Base-by-base conservation (phyloP, 805 yeast genomes). In the Lipomyces orientalis region DNA sequence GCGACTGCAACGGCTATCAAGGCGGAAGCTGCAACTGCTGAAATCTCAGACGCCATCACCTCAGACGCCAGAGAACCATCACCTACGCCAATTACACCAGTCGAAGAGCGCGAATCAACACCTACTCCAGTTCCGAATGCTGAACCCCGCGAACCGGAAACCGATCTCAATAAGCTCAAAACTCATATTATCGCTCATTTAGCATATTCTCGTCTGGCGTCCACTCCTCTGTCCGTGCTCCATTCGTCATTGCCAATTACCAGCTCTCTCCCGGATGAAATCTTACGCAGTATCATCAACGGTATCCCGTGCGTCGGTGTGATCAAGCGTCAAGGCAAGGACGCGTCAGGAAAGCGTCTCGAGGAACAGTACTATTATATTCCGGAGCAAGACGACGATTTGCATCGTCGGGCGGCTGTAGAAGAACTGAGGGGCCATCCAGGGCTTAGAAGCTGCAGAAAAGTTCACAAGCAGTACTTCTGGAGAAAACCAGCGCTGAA, bases 301-400 rank as follows among this genome's bases (percentile, higher is more conserved):
- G 76, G 78, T 56, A 79, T 87, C 51, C 74, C 78, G 4, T 89
- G 94, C 74, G 84, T 94, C 66, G 98, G 98, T n/a, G 89, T 90
- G 10, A 93, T 95, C 68, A 86, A 87, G 75, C 89, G 98, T 78
- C 83, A 85, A 66, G 98, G 98, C 60, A 93, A 93, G 77, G 99
- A 95, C 79, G 98, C 98, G 2, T 96, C 97, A 1, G 99, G 98
- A 10, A 92, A 93, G 77, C 91, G 90, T 2, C 82, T 95, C 69
- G 98, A 94, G 72, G 97, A 92, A 77, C 98, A 95, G 77, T 95
- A 91, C 76, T 95, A 93, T 78, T 95, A 95, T 76, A 87, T 88
- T 65, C 88, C 93, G 2, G 98, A 93, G 72, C 84, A 87, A 58
- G 99, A 95, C 78, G 76, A 79, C 49, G 97, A 94, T 75, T 74